Conservation (phyloP, 352 stramenopile species). For the Nothophytophthora sp. region DNA sequence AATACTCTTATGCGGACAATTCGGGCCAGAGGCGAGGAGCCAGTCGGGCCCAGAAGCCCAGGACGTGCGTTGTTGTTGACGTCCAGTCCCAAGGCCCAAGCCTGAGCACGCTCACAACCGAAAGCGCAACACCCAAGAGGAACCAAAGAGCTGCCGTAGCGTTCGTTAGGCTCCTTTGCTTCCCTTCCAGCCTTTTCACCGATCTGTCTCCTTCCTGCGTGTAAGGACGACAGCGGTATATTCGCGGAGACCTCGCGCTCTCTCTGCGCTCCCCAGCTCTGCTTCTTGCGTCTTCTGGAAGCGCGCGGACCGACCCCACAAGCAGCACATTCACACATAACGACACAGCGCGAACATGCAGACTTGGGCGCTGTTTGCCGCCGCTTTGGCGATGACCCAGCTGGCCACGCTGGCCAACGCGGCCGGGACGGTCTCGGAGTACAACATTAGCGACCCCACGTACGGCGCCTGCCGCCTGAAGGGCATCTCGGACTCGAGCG, state of each 20-base stretch:
- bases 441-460: conserved; percentile 60
- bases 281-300: too few relatives aligned
- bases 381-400: conserved; percentile 1
- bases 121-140: neutral
- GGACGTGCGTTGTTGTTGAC: neutral
- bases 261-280: too few relatives aligned
- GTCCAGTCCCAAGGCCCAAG: too few relatives aligned
- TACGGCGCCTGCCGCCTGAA: conserved; percentile 75
- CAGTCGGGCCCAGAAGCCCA: neutral
- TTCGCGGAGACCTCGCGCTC: neutral
- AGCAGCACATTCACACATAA: too few relatives aligned
- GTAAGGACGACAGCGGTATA: conserved; percentile 9
- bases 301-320: too few relatives aligned
- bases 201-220: conserved; percentile 1
- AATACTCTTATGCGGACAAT: too few relatives aligned
- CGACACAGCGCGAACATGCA: conserved; percentile 13
- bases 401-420: conserved; percentile 10
- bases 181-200: too few relatives aligned
- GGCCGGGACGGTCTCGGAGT: conserved; percentile 41
- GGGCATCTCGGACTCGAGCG: conserved; percentile 48
- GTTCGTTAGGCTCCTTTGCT: too few relatives aligned
- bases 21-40: neutral
- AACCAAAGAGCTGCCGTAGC: too few relatives aligned
- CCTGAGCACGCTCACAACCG: conserved; percentile 4
- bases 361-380: conserved; percentile 2